Conservation (phyloP, 148 eudicot genomes). For the Linanthus parryae region DNA sequence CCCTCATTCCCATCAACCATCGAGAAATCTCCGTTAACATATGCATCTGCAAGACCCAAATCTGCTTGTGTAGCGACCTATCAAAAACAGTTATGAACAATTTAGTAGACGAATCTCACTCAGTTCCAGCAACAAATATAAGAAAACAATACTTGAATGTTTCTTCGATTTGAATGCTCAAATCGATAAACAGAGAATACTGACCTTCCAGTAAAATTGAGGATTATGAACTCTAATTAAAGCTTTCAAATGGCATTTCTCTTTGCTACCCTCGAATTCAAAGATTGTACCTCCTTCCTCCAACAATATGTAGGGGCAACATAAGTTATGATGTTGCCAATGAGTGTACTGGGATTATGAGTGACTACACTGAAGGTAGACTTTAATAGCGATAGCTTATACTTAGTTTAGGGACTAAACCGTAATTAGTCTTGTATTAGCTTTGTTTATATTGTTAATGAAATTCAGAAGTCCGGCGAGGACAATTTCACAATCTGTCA, state of each 20-base stretch:
- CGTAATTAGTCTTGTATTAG: too few species aligned
- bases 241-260: constrained; percentile 42
- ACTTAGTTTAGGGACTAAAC: too few species aligned
- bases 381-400: too few species aligned
- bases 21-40: constrained; percentile 87
- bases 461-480: too few species aligned
- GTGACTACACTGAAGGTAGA: neutral
- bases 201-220: constrained; percentile 93
- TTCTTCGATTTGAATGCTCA: neutral
- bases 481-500: too few species aligned
- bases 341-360: neutral
- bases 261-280: constrained; percentile 53
- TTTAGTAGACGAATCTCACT: neutral
- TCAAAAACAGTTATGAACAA: neutral
- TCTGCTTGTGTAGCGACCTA: constrained; percentile 90
- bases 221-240: constrained; percentile 62
- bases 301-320: constrained; percentile 34
- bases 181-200: neutral
- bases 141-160: neutral
- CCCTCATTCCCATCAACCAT: constrained; percentile 77
- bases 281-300: constrained; percentile 81
- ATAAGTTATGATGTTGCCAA: neutral
- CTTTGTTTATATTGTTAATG: too few species aligned
- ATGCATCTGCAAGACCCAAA: constrained; percentile 98
- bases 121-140: neutral